These are phyloP conservation scores for Penicillium sp. DNA, from an alignment of 2,329 filamentous ascomycete species.

Conservation along the genomic window DNA sequence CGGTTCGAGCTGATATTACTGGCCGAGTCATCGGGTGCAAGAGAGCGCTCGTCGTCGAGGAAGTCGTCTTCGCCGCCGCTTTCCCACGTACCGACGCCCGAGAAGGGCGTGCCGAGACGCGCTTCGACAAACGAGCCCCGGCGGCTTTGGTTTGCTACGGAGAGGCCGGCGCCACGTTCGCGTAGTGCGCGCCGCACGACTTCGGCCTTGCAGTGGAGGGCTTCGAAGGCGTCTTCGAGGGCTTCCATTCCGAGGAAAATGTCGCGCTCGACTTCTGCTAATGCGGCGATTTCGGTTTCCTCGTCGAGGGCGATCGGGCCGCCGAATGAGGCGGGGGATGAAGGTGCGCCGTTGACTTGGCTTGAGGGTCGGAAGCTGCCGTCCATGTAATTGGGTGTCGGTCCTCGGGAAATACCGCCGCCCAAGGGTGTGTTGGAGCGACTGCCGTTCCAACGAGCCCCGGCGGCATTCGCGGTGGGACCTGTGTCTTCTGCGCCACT, in stretches of 20 bases:
- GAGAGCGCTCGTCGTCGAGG: slow-evolving; percentile 46
- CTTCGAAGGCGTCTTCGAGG: slow-evolving; percentile 90
- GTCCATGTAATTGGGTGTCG: slow-evolving; percentile 39
- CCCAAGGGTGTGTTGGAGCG: slow-evolving; percentile 38
- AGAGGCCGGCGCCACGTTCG: slow-evolving; percentile 76
- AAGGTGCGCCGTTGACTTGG: slow-evolving; percentile 41
- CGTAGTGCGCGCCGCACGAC: slow-evolving; percentile 74
- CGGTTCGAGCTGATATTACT: slow-evolving; percentile 52
- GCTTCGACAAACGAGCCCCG: slow-evolving; percentile 45
- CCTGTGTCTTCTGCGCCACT: slow-evolving; percentile 72
- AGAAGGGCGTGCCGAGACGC: slow-evolving; percentile 44
- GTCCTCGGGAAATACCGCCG: slow-evolving; percentile 36
- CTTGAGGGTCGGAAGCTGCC: slow-evolving; percentile 44
- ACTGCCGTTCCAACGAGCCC: slow-evolving; percentile 41
- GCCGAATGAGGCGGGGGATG: slow-evolving; percentile 61
- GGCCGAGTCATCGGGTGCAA: slow-evolving; percentile 51
- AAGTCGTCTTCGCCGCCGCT: slow-evolving; percentile 47
- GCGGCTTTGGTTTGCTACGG: slow-evolving; percentile 47
- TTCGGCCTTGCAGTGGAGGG: slow-evolving; percentile 82
- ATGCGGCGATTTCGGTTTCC: slow-evolving; percentile 84
- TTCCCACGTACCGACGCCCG: slow-evolving; percentile 37
- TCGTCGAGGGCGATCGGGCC: slow-evolving; percentile 86
- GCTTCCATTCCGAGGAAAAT: slow-evolving; percentile 94
- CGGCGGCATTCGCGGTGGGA: slow-evolving; percentile 22
- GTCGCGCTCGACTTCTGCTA: slow-evolving; percentile 88